Evolutionary conservation across 176 grass and related monocot genomes (phyloP).

Genomic region (Hordeum vulgare): DNA sequence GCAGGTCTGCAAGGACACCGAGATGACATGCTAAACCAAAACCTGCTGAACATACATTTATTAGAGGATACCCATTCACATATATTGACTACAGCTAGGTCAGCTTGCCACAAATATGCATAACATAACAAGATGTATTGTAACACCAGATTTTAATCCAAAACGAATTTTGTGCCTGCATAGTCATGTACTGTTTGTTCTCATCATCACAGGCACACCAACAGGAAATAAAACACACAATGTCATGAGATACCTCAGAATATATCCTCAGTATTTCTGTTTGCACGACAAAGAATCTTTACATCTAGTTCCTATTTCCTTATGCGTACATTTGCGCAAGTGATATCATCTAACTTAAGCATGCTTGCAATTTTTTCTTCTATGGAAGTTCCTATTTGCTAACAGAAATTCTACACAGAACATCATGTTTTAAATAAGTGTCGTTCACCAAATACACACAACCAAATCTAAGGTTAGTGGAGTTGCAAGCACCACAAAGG

Average conservation of each 20-base stretch:
- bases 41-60: constrained; percentile 44
- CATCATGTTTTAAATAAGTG: background rate
- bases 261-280: too few species aligned
- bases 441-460: too few species aligned
- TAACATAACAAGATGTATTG: background rate
- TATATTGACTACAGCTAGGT: background rate
- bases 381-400: background rate
- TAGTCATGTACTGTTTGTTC: too few species aligned
- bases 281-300: too few species aligned
- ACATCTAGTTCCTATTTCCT: too few species aligned
- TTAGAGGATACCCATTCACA: background rate
- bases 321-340: background rate
- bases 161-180: too few species aligned
- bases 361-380: background rate
- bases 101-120: background rate
- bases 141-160: too few species aligned
- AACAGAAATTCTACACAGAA: background rate
- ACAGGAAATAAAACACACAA: too few species aligned
- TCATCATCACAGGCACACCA: too few species aligned
- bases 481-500: too few species aligned
- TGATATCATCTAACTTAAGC: background rate
- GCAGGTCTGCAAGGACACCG: constrained; percentile 64
- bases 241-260: too few species aligned
- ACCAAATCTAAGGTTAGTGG: too few species aligned
- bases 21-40: constrained; percentile 98